Percentiles rank a stretch among this genome's conserved stretches.
Evolutionary conservation across 2,329 filamentous ascomycete species (phyloP).

Genomic region (Phyllosticta paracitricarpa): DNA sequence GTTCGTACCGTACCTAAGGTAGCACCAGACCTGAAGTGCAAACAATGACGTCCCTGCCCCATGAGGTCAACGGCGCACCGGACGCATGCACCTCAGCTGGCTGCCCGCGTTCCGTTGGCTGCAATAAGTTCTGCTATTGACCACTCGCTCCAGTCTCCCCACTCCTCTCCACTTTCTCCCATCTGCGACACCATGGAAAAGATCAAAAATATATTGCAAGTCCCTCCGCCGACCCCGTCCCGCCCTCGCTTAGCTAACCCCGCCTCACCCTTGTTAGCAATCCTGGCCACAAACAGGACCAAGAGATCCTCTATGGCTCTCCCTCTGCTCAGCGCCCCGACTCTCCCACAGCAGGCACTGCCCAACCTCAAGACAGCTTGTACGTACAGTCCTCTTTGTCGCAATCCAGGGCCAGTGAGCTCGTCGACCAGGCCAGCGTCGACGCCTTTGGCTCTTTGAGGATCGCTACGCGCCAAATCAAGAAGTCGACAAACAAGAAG

Average conservation of each 20-base stretch:
- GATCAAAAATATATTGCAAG: conserved; percentile 35
- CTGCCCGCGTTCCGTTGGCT: neutral
- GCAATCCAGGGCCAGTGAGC: neutral
- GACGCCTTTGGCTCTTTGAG: neutral
- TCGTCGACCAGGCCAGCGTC: neutral
- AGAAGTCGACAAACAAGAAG: neutral
- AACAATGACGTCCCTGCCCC: conserved; percentile 2
- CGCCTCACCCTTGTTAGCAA: conserved; percentile 12
- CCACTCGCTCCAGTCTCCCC: neutral
- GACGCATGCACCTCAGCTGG: neutral
- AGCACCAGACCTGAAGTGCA: neutral
- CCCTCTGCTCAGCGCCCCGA: neutral
- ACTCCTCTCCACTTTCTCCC: neutral
- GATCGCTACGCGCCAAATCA: neutral
- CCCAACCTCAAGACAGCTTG: neutral
- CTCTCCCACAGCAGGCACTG: neutral
- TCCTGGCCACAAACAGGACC: conserved; percentile 24
- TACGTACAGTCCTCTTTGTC: neutral
- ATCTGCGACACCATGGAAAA: conserved; percentile 29
- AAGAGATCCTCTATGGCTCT: conserved; percentile 23
- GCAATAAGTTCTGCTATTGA: neutral
- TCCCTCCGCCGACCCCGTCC: neutral
- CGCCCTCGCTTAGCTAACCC: neutral
- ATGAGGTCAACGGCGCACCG: conserved; percentile 10
- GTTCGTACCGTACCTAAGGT: neutral